Evolutionary conservation across 805 yeast species (phyloP), one percentile per base, ranked within the genome.

Genomic region (Zygoascus flipseniorum): DNA sequence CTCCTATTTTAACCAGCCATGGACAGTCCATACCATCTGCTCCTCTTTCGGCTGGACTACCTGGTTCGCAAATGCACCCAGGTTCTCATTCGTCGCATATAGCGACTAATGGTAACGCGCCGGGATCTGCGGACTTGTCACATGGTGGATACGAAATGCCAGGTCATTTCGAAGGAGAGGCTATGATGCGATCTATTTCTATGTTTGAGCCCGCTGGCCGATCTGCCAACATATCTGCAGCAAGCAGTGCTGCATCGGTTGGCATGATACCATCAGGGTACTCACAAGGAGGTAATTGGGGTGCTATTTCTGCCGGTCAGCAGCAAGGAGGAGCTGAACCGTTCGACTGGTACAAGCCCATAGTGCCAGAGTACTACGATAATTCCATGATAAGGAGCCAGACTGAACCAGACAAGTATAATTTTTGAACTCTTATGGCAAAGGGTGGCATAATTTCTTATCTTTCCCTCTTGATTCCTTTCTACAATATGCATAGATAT

Each of bases 161-260:
- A 13, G 39, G 39, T n/a, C 39, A 35, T 4, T 18, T 54, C 14
- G 52, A 45, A 23, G 54, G 48, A 20, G 60, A 57, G 42, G 53
- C 46, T 23, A 61, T 61, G 62, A 57, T 54, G 13, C 58, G 63
- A 44, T 59, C 49, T 11, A 32, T 32, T 11, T 46, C 62, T 28
- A 58, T 60, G 59, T 42, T 42, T 42, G 44, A 42, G 13, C 20
- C 44, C 26, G 20, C 23, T 19, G 26, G 23, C 20, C 39, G 39
- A n/a, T 35, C 39, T 11, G 39, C 39, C 39, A 35, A 35, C 39
- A 35, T 35, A 10, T 35, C 39, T 11, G 39, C 39, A n/a, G 44
- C 26, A 5, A 42, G 20, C 44, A 18, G 26, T 18, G 44, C 44
- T 11, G 44, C 26, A 19, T 14, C 44, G 5, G 39, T 35, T 3